These are phyloP conservation scores for Helotiales sp. DNA, from an alignment of 2,329 filamentous ascomycete species.

Conservation along the genomic window DNA sequence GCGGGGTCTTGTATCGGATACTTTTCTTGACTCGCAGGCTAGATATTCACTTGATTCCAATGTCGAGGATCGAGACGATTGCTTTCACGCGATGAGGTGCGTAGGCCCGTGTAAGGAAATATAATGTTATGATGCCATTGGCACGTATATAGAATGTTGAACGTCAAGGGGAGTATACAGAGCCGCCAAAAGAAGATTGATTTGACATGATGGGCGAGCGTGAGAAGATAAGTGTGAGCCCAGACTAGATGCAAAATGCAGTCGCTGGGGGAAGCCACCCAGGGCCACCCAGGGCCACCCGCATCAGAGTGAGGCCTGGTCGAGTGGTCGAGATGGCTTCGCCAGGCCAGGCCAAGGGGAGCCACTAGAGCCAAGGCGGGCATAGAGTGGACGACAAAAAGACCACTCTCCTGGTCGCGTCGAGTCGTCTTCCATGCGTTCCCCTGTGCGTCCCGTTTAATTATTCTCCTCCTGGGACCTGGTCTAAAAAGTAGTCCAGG, in stretches of 20 bases:
- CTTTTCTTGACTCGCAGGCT: not conserved
- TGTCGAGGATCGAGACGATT: not conserved
- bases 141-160: slow-evolving; percentile 7
- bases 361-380: no score
- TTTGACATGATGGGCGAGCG: slow-evolving; percentile 13
- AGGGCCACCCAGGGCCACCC: no score
- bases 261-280: slow-evolving; percentile 19
- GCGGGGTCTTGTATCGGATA: not conserved
- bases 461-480: no score
- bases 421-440: no score
- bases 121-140: slow-evolving; percentile 24
- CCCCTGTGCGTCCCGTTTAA: no score
- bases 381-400: no score
- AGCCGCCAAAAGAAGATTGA: slow-evolving; percentile 7
- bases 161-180: slow-evolving; percentile 1
- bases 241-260: not conserved
- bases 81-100: slow-evolving; percentile 20
- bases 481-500: no score
- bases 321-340: no score
- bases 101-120: slow-evolving; percentile 14
- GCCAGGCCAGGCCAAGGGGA: no score
- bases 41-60: no score
- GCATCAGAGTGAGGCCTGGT: no score
- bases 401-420: no score
- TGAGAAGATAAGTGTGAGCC: slow-evolving; percentile 22